Percentiles rank a stretch among this genome's conserved stretches.
Evolutionary conservation across 1,284 basidiomycete species (phyloP).

Genomic region (Spongispora temasekensis): DNA sequence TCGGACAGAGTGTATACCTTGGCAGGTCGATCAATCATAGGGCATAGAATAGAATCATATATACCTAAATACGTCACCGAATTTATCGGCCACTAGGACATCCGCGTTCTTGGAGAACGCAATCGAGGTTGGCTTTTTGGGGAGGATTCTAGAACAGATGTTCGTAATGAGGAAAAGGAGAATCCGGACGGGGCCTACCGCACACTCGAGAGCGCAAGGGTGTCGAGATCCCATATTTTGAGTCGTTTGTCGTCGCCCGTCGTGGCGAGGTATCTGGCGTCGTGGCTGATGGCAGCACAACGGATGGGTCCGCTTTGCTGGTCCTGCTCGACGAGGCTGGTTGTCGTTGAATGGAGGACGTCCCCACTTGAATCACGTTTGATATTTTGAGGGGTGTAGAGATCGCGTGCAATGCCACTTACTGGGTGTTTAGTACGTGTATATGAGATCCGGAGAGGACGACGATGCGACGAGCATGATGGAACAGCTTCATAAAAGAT

Average conservation of each 20-base stretch:
- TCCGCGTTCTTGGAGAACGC: conserved; percentile 57
- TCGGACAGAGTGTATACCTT: conserved; percentile 53
- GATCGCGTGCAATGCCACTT: conserved; percentile 11
- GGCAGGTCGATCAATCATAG: neutral
- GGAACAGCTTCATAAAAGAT: conserved; percentile 49
- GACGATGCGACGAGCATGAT: conserved; percentile 38
- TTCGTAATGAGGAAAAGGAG: conserved; percentile 9
- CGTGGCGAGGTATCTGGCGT: conserved; percentile 57
- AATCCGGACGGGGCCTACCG: conserved; percentile 48
- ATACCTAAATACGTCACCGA: conserved; percentile 82
- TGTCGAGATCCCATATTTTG: conserved; percentile 69
- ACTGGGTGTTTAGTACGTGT: conserved; percentile 56
- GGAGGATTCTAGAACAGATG: conserved; percentile 56
- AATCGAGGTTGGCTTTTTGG: conserved; percentile 74
- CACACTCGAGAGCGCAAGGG: conserved; percentile 56
- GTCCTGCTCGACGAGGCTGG: conserved; percentile 34
- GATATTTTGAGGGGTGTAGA: conserved; percentile 1
- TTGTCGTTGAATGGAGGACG: conserved; percentile 50
- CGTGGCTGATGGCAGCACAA: conserved; percentile 55
- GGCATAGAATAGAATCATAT: neutral
- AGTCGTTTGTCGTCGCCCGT: conserved; percentile 80
- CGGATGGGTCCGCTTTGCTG: conserved; percentile 60
- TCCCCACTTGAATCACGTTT: conserved; percentile 50
- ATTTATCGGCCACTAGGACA: conserved; percentile 80
- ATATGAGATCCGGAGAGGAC: conserved; percentile 61